Conservation (phyloP, 2,329 filamentous ascomycete species). For the Monilinia fructigena region DNA sequence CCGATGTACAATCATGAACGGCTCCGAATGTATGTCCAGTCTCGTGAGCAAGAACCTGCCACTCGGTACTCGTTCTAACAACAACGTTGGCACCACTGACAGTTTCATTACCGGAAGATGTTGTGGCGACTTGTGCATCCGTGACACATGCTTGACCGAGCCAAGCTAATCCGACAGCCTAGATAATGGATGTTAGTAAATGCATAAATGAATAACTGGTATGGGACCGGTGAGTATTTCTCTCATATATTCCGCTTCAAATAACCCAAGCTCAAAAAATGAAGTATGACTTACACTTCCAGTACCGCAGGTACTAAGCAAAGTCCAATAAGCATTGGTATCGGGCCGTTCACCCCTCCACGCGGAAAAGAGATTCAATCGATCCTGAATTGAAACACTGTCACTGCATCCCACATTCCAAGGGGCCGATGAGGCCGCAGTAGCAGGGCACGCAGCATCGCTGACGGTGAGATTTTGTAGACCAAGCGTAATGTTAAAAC, state of each 20-base stretch:
- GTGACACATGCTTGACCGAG: constrained; percentile 77
- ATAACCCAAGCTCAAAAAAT: background rate
- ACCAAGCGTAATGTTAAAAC: constrained; percentile 93
- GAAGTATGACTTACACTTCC: constrained; percentile 47
- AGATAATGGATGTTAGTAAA: background rate
- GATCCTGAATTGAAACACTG: constrained; percentile 65
- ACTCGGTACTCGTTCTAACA: constrained; percentile 76
- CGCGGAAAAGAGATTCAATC: constrained; percentile 81
- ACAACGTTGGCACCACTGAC: constrained; percentile 89
- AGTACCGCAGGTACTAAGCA: constrained; percentile 71
- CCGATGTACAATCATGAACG: constrained; percentile 81
- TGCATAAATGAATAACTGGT: background rate
- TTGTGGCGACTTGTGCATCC: constrained; percentile 54
- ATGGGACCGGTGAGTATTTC: background rate
- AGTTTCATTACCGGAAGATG: constrained; percentile 59
- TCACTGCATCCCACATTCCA: constrained; percentile 81
- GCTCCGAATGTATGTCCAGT: constrained; percentile 93
- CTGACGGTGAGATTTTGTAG: constrained; percentile 82
- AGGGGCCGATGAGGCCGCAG: constrained; percentile 62
- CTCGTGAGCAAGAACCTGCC: constrained; percentile 96
- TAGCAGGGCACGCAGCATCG: constrained; percentile 70
- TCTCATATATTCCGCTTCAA: background rate
- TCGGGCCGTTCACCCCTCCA: constrained; percentile 82
- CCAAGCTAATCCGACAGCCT: constrained; percentile 88
- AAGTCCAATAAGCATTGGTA: constrained; percentile 86